Conservation (phyloP, 2,329 filamentous ascomycete genomes). For the Salinomyces thailandicus region DNA sequence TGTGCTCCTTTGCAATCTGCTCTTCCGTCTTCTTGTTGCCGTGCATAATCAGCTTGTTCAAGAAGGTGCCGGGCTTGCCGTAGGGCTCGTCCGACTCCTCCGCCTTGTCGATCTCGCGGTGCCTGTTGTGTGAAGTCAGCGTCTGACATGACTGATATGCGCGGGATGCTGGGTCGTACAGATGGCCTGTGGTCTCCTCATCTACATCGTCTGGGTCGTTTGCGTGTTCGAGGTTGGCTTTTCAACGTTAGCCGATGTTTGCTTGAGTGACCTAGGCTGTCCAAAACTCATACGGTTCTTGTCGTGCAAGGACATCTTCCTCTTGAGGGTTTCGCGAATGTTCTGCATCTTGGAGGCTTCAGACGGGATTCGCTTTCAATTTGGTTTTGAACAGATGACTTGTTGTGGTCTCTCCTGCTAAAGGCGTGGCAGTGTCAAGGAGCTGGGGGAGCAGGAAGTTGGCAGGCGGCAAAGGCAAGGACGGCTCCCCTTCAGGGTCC, state of each 20-base stretch:
- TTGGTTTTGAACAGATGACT: too few relatives aligned
- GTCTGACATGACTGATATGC: neutral
- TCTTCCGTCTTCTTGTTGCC: constrained; percentile 32
- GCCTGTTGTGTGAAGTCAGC: constrained; percentile 3
- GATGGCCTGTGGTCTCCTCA: constrained; percentile 28
- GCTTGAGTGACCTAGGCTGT: neutral
- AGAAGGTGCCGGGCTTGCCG: constrained; percentile 27
- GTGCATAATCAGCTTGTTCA: constrained; percentile 29
- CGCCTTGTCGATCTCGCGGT: constrained; percentile 26
- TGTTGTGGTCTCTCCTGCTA: too few relatives aligned
- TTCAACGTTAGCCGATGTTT: constrained; percentile 1
- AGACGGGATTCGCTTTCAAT: too few relatives aligned
- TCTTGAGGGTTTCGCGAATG: constrained; percentile 28
- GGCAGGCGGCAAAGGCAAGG: too few relatives aligned
- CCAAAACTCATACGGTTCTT: constrained; percentile 22
- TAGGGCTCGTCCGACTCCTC: constrained; percentile 19
- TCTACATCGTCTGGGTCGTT: constrained; percentile 26
- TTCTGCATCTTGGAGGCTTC: constrained; percentile 21
- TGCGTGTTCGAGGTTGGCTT: constrained; percentile 19
- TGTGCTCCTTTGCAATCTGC: constrained; percentile 14
- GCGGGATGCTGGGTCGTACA: neutral
- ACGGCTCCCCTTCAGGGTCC: too few relatives aligned
- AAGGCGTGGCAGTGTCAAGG: too few relatives aligned
- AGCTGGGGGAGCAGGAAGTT: too few relatives aligned
- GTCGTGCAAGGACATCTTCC: constrained; percentile 28